A percentile compares a stretch with the other conserved stretches of the same genome.
These are phyloP conservation scores for Camelina neglecta DNA, from an alignment of 345 rosid species.

Conservation along the genomic window DNA sequence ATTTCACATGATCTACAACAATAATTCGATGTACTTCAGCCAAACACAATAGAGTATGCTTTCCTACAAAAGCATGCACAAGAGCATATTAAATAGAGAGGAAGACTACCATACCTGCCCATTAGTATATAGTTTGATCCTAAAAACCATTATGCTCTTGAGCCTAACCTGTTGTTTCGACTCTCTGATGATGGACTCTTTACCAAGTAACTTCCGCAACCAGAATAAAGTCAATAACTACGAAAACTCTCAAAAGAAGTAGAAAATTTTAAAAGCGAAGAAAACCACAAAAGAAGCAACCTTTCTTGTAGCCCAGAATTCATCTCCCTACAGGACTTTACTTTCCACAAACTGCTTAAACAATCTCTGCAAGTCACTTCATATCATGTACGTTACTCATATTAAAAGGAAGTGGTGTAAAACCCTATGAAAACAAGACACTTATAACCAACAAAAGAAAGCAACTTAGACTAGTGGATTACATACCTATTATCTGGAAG, in stretches of 20 bases:
- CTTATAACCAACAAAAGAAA: not conserved
- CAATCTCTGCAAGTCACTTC: slow-evolving; percentile 44
- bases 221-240: slow-evolving; percentile 31
- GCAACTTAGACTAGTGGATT: not conserved
- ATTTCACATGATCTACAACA: not conserved
- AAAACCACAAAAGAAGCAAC: slow-evolving; percentile 45
- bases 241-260: slow-evolving; percentile 14
- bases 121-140: slow-evolving; percentile 76
- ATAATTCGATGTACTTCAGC: not conserved
- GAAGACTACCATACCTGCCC: slow-evolving; percentile 51
- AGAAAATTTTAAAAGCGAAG: not conserved
- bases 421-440: slow-evolving; percentile 1
- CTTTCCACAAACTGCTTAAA: slow-evolving; percentile 40
- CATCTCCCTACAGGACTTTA: slow-evolving; percentile 47
- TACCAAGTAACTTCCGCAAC: slow-evolving; percentile 75
- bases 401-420: slow-evolving; percentile 8
- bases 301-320: slow-evolving; percentile 98
- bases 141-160: slow-evolving; percentile 87
- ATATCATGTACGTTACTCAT: slow-evolving; percentile 27
- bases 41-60: slow-evolving; percentile 10
- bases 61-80: slow-evolving; percentile 12
- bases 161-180: slow-evolving; percentile 79
- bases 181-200: slow-evolving; percentile 57
- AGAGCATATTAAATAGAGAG: not conserved
- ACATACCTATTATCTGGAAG: slow-evolving; percentile 68